phyloP scores from a whole-genome alignment of 1,139 yeast genomes.

The Wickerhamiella infanticola region DNA sequence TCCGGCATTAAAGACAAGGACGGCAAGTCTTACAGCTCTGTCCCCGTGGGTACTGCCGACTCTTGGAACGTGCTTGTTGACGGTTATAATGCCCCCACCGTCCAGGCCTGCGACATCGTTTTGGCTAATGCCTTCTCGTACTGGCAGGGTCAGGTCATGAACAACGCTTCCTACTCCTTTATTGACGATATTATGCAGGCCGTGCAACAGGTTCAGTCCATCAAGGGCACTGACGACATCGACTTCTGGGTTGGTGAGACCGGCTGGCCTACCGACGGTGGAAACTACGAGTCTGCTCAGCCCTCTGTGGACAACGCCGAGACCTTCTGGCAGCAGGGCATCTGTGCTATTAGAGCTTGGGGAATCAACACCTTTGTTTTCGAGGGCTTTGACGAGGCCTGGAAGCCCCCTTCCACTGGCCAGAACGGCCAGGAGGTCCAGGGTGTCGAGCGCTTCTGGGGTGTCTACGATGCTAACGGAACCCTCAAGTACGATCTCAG shows the following conservation, averaged over 20 bases:
- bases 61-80: conserved; percentile 89
- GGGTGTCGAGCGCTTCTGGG: conserved; percentile 84
- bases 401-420: conserved; percentile 88
- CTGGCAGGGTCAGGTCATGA: conserved; percentile 92
- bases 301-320: conserved; percentile 66
- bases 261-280: conserved; percentile 94
- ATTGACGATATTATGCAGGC: conserved; percentile 96
- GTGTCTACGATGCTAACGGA: conserved; percentile 52
- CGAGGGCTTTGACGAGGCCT: conserved; percentile 89
- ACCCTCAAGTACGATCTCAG: conserved; percentile 21
- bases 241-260: conserved; percentile 96
- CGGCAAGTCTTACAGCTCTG: conserved; percentile 56
- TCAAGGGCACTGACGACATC: conserved; percentile 72
- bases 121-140: conserved; percentile 92
- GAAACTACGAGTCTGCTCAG: conserved; percentile 33
- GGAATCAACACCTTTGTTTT: conserved; percentile 84
- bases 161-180: conserved; percentile 69
- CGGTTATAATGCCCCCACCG: conserved; percentile 51
- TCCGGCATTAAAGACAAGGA: conserved; percentile 54
- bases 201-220: conserved; percentile 65
- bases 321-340: conserved; percentile 68
- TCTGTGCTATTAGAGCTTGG: conserved; percentile 91
- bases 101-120: conserved; percentile 66
- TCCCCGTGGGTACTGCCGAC: conserved; percentile 85
- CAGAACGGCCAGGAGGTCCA: conserved; percentile 23